Base-by-base conservation (phyloP, 1,139 yeast species). In the Sugiyamaella castrensis region DNA sequence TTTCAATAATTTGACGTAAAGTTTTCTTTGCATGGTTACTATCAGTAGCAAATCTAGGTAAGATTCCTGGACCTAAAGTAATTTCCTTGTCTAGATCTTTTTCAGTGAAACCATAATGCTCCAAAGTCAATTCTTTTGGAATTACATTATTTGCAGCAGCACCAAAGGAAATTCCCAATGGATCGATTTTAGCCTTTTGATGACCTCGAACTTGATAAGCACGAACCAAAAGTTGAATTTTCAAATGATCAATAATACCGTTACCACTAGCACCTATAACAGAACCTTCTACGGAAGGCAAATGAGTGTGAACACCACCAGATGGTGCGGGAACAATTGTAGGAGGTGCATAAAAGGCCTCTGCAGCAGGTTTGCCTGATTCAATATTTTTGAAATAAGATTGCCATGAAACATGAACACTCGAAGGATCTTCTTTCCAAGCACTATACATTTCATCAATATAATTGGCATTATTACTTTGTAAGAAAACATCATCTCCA, bases 161-260 rank as follows among this genome's bases (percentile, higher is more conserved):
- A 58, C 94, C 96, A 66, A 83, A 87, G 28, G 92, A 81, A 64
- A 92, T 86, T 34, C 87, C 94, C 66, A 92, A 76, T 13, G 99
- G 99, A 71, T 92, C 99, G 54, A 91, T 84, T 65, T 83, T 85
- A 44, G 98, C 97, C 74, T 87, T 88, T 69, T 84, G 87, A 70
- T 92, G 98, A 57, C 98, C 99, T 71, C 98, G 83, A 47, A 92
- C 98, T 74, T 92, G 98, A 73, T 91, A 94, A 39, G 98, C 98
- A 70, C 99, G 87, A 54, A 94, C 98, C 63, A 92, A 77, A 61
- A 92, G 80, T 77, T 92, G 99, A 24, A 89, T 95, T 71, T 92
- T 94, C 76, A 92, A 80, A 70, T 94, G 98, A 55, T 88, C 79
- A 59, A 87, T 79, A 48, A 92, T 89, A 59, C 84, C 89, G 48